A percentile compares a stretch with the other conserved stretches of the same genome.
phyloP scores from a whole-genome alignment of 768 basidiomycete species.

The Mrakia gelida region DNA sequence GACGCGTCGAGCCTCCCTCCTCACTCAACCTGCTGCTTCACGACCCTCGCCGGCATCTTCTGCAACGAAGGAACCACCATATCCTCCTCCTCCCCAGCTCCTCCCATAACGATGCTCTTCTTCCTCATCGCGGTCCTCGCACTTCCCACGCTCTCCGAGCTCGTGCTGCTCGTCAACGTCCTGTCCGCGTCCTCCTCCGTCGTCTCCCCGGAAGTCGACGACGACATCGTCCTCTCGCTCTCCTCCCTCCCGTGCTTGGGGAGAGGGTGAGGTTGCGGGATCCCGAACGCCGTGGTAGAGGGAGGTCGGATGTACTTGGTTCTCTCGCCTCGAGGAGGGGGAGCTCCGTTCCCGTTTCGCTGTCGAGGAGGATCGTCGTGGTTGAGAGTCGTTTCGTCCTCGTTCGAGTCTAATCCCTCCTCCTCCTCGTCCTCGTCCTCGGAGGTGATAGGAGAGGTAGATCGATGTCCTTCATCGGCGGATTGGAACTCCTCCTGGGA shows the following conservation, averaged over 20 bases:
- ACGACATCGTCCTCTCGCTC: background rate
- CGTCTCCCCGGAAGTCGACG: background rate
- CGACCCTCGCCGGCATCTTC: background rate
- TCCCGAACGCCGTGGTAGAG: conserved; percentile 9
- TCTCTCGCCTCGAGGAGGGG: background rate
- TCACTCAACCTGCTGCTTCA: background rate
- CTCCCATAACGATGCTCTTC: background rate
- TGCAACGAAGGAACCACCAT: background rate
- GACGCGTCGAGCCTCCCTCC: background rate
- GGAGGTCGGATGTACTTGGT: conserved; percentile 7
- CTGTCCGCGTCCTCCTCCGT: background rate
- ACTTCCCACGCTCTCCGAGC: conserved; percentile 2
- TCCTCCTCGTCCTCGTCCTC: conserved; percentile 12
- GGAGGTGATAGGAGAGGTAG: background rate
- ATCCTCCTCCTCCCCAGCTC: background rate
- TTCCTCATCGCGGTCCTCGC: background rate
- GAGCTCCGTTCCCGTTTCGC: background rate
- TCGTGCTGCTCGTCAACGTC: background rate
- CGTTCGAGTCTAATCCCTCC: background rate
- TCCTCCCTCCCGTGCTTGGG: background rate
- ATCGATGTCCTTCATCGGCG: conserved; percentile 5
- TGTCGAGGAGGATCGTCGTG: background rate
- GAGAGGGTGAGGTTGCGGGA: background rate
- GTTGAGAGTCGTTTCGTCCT: conserved; percentile 1
- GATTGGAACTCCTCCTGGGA: conserved; percentile 6